Conservation (phyloP, 2,329 filamentous ascomycete species). For the Stylonectria norvegica region DNA sequence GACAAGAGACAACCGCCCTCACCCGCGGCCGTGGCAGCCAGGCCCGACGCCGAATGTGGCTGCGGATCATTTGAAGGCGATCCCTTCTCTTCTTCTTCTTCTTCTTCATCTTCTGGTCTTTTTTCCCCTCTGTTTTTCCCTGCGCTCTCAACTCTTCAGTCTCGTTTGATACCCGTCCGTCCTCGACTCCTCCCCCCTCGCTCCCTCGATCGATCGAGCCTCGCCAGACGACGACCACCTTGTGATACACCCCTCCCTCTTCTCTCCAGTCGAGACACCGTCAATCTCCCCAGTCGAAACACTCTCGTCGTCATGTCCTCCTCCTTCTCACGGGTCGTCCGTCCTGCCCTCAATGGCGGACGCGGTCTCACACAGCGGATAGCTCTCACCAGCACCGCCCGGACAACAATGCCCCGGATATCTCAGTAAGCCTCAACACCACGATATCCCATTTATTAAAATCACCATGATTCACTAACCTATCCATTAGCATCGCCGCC, state of each 20-base stretch:
- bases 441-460: neutral
- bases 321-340: slow-evolving; percentile 48
- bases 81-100: slow-evolving; percentile 1
- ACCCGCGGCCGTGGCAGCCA: neutral
- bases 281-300: neutral
- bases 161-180: neutral
- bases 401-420: slow-evolving; percentile 20
- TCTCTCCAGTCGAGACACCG: no score
- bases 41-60: neutral
- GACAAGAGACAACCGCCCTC: slow-evolving; percentile 2
- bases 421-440: slow-evolving; percentile 21
- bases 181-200: neutral
- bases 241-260: no score
- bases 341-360: slow-evolving; percentile 49
- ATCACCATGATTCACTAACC: neutral
- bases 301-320: slow-evolving; percentile 34
- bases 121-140: neutral
- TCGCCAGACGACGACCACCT: neutral
- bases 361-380: slow-evolving; percentile 33
- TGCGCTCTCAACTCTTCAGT: neutral
- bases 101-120: neutral
- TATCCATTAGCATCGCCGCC: slow-evolving; percentile 27
- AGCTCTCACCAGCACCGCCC: slow-evolving; percentile 17
- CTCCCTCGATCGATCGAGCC: neutral
- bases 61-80: neutral